phyloP scores from a whole-genome alignment of 2,329 filamentous ascomycete species.

The Aaosphaeria arxii region DNA sequence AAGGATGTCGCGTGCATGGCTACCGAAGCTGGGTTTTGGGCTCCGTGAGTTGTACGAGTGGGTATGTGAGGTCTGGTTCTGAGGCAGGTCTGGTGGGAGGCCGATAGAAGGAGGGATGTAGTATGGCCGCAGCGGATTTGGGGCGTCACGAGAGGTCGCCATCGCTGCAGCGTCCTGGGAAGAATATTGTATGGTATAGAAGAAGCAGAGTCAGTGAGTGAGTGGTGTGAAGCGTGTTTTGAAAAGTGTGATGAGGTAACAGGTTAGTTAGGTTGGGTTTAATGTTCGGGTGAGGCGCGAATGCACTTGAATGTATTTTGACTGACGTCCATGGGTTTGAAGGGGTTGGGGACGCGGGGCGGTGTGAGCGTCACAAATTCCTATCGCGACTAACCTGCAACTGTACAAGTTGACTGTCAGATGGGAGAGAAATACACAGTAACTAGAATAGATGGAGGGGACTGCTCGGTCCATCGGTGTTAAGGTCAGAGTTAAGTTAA shows the following conservation, averaged over 20 bases:
- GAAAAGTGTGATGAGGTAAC: constrained; percentile 1
- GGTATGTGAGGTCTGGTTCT: constrained; percentile 25
- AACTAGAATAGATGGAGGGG: no score
- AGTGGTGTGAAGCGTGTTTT: constrained; percentile 8
- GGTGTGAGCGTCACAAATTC: no score
- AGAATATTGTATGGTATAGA: neutral
- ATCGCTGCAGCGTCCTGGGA: constrained; percentile 19
- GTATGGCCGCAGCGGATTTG: constrained; percentile 67
- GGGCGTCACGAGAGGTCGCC: constrained; percentile 45
- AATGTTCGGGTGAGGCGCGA: no score
- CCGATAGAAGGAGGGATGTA: constrained; percentile 69
- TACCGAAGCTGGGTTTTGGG: constrained; percentile 49
- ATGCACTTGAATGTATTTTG: no score
- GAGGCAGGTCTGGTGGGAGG: constrained; percentile 47
- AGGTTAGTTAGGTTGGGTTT: no score
- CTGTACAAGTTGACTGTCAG: neutral
- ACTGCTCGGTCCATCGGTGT: no score
- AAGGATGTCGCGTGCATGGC: constrained; percentile 77
- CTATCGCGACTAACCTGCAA: no score
- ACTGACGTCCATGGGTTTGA: no score
- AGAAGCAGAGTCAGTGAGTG: constrained; percentile 2
- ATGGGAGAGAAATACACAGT: neutral
- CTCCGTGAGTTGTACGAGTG: constrained; percentile 29
- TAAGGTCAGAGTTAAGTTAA: no score
- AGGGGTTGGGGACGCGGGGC: no score